Conservation (phyloP, 2,329 filamentous ascomycete species). For the Aureobasidium mangrovei region DNA sequence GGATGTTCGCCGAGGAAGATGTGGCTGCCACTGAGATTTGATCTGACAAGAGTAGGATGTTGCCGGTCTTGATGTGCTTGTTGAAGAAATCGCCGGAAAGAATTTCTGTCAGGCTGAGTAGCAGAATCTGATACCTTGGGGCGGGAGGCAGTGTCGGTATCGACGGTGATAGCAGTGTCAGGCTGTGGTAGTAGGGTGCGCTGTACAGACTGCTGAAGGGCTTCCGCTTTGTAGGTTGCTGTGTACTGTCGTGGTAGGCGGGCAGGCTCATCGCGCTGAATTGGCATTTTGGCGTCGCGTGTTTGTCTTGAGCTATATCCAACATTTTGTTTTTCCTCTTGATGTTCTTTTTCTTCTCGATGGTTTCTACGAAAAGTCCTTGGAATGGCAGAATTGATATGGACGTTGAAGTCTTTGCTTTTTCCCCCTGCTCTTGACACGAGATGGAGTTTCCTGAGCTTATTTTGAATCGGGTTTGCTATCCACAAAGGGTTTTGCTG, state of each 20-base stretch:
- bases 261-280: constrained; percentile 61
- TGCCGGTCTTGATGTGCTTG: constrained; percentile 75
- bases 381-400: too few relatives aligned
- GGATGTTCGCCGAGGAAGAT: constrained; percentile 71
- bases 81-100: constrained; percentile 62
- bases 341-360: neutral
- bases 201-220: constrained; percentile 52
- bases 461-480: too few relatives aligned
- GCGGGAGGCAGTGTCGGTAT: neutral
- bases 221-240: constrained; percentile 62
- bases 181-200: constrained; percentile 62
- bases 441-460: too few relatives aligned
- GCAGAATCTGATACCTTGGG: neutral
- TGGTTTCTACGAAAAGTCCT: neutral
- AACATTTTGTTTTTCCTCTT: constrained; percentile 1
- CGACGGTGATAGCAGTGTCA: constrained; percentile 11
- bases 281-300: constrained; percentile 52
- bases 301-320: constrained; percentile 13
- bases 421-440: too few relatives aligned
- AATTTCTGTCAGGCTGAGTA: neutral
- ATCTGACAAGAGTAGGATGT: neutral
- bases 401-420: too few relatives aligned
- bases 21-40: constrained; percentile 47
- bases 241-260: constrained; percentile 59
- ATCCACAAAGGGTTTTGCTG: too few relatives aligned